A percentile compares a stretch with the other conserved stretches of the same genome.
phyloP scores from a whole-genome alignment of 1,139 yeast genomes.

The Ogataea hybrid region DNA sequence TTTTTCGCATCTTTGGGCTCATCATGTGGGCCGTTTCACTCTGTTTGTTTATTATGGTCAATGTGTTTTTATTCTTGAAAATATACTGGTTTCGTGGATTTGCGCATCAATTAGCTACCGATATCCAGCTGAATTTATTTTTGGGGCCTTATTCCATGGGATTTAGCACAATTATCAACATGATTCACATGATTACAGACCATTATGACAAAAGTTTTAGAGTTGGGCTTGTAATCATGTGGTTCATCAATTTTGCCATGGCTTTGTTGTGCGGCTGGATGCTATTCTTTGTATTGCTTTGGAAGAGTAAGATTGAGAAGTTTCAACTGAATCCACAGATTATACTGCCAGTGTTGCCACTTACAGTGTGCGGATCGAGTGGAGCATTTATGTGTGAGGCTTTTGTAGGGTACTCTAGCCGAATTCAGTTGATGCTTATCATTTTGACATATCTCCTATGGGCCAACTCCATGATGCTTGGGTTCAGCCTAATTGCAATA shows the following conservation, averaged over 20 bases:
- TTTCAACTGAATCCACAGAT: slow-evolving; percentile 42
- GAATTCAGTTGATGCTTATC: slow-evolving; percentile 50
- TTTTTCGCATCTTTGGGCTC: slow-evolving; percentile 58
- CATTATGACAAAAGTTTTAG: slow-evolving; percentile 35
- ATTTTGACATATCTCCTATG: slow-evolving; percentile 56
- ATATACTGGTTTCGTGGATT: slow-evolving; percentile 37
- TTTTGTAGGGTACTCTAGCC: slow-evolving; percentile 28
- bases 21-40: slow-evolving; percentile 44
- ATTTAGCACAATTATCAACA: slow-evolving; percentile 59
- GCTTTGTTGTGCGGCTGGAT: slow-evolving; percentile 59
- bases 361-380: slow-evolving; percentile 70
- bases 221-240: slow-evolving; percentile 51
- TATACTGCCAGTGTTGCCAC: slow-evolving; percentile 68
- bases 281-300: slow-evolving; percentile 43
- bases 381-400: slow-evolving; percentile 53
- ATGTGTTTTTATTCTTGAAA: slow-evolving; percentile 39
- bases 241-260: slow-evolving; percentile 62
- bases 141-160: slow-evolving; percentile 85
- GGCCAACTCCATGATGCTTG: slow-evolving; percentile 65
- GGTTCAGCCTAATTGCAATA: slow-evolving; percentile 53
- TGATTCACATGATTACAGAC: slow-evolving; percentile 38
- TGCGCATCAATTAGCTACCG: slow-evolving; percentile 37
- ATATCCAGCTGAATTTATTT: slow-evolving; percentile 51
- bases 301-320: slow-evolving; percentile 36
- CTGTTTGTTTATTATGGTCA: slow-evolving; percentile 36